These are phyloP conservation scores for Myriosclerotinia curreyana DNA, from an alignment of 2,329 filamentous ascomycete species.

Conservation along the genomic window DNA sequence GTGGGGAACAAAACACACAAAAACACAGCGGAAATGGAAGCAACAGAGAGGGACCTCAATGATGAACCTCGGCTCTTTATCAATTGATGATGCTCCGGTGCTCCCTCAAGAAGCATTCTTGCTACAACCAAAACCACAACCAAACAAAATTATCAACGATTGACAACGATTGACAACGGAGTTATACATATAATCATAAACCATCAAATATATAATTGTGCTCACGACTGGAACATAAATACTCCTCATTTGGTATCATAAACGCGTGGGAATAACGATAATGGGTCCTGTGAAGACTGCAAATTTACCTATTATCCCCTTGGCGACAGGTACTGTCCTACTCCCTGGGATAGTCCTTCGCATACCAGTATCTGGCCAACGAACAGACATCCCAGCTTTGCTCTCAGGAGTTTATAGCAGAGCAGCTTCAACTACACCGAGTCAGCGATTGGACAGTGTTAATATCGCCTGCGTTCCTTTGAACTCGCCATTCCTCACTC, in stretches of 20 bases:
- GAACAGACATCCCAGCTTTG: conserved; percentile 83
- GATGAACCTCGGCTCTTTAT: conserved; percentile 16
- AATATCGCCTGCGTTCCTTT: conserved; percentile 86
- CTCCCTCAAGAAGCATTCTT: background rate
- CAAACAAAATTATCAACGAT: background rate
- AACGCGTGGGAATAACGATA: background rate
- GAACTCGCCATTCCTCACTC: conserved; percentile 68
- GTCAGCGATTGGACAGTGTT: conserved; percentile 62
- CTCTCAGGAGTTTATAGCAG: conserved; percentile 81
- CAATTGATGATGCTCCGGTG: background rate
- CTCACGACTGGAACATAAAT: background rate
- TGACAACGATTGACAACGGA: background rate
- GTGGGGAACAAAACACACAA: conserved; percentile 8
- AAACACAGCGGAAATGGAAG: background rate
- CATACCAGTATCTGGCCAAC: conserved; percentile 73
- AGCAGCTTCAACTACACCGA: conserved; percentile 64
- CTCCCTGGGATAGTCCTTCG: conserved; percentile 83
- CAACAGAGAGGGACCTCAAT: background rate
- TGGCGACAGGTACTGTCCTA: conserved; percentile 76
- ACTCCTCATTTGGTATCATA: background rate
- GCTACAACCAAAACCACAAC: background rate
- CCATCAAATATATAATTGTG: background rate
- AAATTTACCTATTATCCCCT: conserved; percentile 71
- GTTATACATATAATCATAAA: background rate
- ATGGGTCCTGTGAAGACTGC: conserved; percentile 25